Evolutionary conservation across 2,329 filamentous ascomycete genomes (phyloP), one percentile per base, ranked within the genome.

Genomic region (Sarocladium brachiariae): DNA sequence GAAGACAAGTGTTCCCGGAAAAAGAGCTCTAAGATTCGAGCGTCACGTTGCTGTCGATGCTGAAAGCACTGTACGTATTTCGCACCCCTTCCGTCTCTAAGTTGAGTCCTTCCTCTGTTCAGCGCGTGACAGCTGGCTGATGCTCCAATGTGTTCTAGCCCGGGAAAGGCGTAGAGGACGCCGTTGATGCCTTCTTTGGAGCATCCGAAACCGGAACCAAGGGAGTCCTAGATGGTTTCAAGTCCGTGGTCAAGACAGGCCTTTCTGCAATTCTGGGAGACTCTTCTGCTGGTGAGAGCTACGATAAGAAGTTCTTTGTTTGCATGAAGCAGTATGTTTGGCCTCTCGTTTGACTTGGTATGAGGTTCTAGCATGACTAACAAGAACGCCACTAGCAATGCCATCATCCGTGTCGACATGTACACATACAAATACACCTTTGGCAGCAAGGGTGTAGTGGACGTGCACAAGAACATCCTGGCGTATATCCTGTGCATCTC

Each of bases 111-210:
- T n/a, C n/a, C n/a, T n/a, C n/a, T n/a, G n/a, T n/a, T n/a, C n/a
- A n/a, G n/a, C n/a, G n/a, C n/a, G n/a, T n/a, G n/a, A n/a, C n/a
- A n/a, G n/a, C n/a, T n/a, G n/a, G n/a, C n/a, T n/a, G n/a, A n/a
- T n/a, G n/a, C n/a, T n/a, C n/a, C n/a, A n/a, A n/a, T n/a, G n/a
- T n/a, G n/a, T n/a, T 31, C 30, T 14, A 31, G 30, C 30, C 30
- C 30, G 30, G 30, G 14, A 31, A 31, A 31, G 30, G 30, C 30
- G 30, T 31, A 8, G 30, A 31, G 30, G 30, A 31, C 14, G 27
- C 51, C 39, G 51, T 52, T 37, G 51, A 52, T 16, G 51, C 51
- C n/a, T 52, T 52, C 37, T 52, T 52, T 43, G 47, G 51, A 14
- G 30, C 35, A 13, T 16, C 35, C 7, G 51, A 52, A 13, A 31